Base-by-base conservation (phyloP, 2,329 filamentous ascomycete species). In the Ascochyta fabae region DNA sequence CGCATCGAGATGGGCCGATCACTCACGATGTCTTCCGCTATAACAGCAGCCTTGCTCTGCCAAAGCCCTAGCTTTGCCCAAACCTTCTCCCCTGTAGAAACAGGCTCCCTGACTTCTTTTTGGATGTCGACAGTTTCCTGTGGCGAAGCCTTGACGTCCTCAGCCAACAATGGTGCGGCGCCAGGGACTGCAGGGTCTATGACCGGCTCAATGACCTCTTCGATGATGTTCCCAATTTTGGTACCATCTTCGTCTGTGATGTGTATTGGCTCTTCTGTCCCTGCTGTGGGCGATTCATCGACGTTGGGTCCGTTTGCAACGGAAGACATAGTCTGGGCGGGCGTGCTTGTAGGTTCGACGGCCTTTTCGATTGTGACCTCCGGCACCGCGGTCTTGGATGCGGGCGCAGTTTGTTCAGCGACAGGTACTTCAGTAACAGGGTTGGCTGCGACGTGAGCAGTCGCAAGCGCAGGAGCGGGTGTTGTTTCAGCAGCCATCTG, bases 1-100 rank as follows among this genome's bases (percentile, higher is more conserved):
- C 77, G 76, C 43, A 82, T 71, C 15, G 77, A 76, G 45, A 81
- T 73, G 29, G 73, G 44, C 22, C 77, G 72, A 44, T 81, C 77
- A 64, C 79, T 81, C 61, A 81, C 74, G 4, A 77, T 61, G 38
- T 77, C 75, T 31, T 70, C 58, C 26, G 67, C 65, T 40, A 63
- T 56, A 10, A 60, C 56, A 9, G 49, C 54, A 19, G 66, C 53
- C 31, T 54, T 70, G 31, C 63, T 53, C 40, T 66, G 67, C 69
- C 66, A 71, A 4, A 60, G 55, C 13, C 60, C 54, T 3, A 58
- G 29, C 19, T 51, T 57, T n/a, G 46, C 42, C 26, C 35, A 48
- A n/a, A 58, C 52, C 41, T 48, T 54, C 4, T 58, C 47, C 26
- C 22, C 53, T 7, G 53, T 55, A 13, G 60, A 44, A n/a, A 40